Evolutionary conservation across 768 basidiomycete species (phyloP), one percentile per base, ranked within the genome.

Genomic region (Trametes punicea): DNA sequence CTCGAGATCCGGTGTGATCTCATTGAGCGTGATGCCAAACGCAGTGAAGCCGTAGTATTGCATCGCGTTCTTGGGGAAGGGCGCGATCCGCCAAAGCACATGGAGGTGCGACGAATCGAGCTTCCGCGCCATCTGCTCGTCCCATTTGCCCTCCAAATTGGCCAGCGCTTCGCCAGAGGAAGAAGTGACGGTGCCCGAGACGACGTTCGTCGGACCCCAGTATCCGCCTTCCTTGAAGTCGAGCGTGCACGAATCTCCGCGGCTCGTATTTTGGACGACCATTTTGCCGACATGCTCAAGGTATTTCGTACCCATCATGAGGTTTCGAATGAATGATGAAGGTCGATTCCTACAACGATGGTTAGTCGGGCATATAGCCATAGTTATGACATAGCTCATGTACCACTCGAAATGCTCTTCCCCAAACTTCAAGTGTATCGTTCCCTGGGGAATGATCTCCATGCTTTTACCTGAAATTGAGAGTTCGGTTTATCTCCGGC

Each of bases 251-350:
- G 78, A 79, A 33, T 75, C 75, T 11, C 77, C 75, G 23, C 75
- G 79, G 25, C 74, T 74, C 6, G 70, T 74, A 62, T 91, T 90
- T 56, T 83, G 81, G 41, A 95, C 83, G 10, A 75, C 80, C 83
- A 93, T 81, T 67, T 87, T 81, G 25, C 92, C 92, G 36, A 78
- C 80, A 64, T 93, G 93, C 66, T 93, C 92, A 25, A 95, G 78
- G 67, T 94, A 95, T 66, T 93, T 93, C 23, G 89, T 87, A 9
- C 93, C 93, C 71, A 91, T 86, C 82, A 94, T 85, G 55, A 95
- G 74, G 70, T 93, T 93, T 57, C 92, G 76, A 76, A 93, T 84
- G 71, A 93, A 95, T 2, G 89, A 89, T 0, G 90, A 91, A 1
- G 92, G 92, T 61, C 87, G 90, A 44, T 81, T 86, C 91, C 92